Evolutionary conservation across 1,284 basidiomycete genomes (phyloP), one percentile per base, ranked within the genome.

Genomic region (Apiotrichum mycotoxinovorans): DNA sequence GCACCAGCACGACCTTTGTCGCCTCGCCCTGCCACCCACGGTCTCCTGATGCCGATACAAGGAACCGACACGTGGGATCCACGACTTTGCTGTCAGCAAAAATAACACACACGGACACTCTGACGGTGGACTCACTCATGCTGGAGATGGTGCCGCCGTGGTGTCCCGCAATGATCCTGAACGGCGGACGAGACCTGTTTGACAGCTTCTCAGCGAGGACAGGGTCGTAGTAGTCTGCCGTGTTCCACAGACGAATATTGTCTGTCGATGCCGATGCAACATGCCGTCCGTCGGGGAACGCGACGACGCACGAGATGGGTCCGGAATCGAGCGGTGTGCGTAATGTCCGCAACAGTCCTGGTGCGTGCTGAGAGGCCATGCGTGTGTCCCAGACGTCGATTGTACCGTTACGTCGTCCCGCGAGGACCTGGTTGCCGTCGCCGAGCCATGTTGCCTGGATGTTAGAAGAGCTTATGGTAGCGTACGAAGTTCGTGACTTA

Each of bases 81-180:
- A 98, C 82, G 61, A 94, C 93, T 96, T n/a, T n/a, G n/a, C n/a
- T n/a, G n/a, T n/a, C n/a, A n/a, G 69, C 10, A 27, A 38, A 15
- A 57, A 12, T 54, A 40, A 27, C 30, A 14, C 26, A 5, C 20
- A 20, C 12, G 40, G 5, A 2, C 25, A 10, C 10, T 46, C 34
- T 15, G 34, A 23, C 18, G 27, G 14, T 15, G 17, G 18, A 78
- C 87, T 71, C 75, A 94, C 91, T 74, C 84, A 96, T 89, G 66
- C 89, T 87, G 5, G 91, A 95, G 18, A 97, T 84, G 59, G 87
- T 89, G 2, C 92, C 94, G 30, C 94, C 93, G 76, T 97, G 91
- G 77, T 98, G 94, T 0, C 95, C 95, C 5, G 93, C 89, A 38
- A 98, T 90, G 61, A 98, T 96, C 76, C 92, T 92, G 82, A 97